Percentiles rank a stretch among this genome's conserved stretches.
Conservation (phyloP, 345 rosid genomes). For the Heritiera fomes region DNA sequence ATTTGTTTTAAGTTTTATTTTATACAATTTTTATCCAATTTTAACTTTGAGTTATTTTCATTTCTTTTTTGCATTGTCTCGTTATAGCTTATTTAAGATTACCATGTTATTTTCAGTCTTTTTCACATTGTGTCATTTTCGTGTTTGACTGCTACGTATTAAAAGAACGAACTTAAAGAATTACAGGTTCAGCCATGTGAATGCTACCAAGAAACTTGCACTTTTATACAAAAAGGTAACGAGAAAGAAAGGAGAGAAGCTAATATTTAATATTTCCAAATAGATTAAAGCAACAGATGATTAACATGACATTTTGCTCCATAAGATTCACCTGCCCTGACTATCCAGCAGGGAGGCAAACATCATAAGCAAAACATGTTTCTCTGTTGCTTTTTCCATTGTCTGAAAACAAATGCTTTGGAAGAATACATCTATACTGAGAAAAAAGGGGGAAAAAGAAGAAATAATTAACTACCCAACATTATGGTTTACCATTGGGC, state of each 20-base stretch:
- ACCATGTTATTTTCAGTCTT: too few species aligned
- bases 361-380: constrained; percentile 31
- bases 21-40: too few species aligned
- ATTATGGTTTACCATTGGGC: constrained; percentile 53
- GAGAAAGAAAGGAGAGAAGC: constrained; percentile 1
- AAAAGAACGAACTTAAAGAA: too few species aligned
- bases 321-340: constrained; percentile 25
- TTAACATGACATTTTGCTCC: constrained; percentile 24
- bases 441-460: constrained; percentile 20
- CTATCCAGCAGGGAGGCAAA: constrained; percentile 19
- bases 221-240: constrained; percentile 13
- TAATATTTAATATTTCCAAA: constrained; percentile 32
- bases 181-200: too few species aligned
- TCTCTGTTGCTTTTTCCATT: constrained; percentile 35
- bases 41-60: too few species aligned
- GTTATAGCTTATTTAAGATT: too few species aligned
- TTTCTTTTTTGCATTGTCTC: too few species aligned
- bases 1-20: too few species aligned
- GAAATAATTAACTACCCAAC: constrained; percentile 26
- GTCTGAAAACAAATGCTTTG: constrained; percentile 39
- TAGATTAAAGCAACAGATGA: constrained; percentile 30
- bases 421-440: constrained; percentile 40
- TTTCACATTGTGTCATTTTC: too few species aligned
- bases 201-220: background rate
- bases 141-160: too few species aligned